Base-by-base conservation (phyloP, 441 rosid genomes). In the Daphne laureola region DNA sequence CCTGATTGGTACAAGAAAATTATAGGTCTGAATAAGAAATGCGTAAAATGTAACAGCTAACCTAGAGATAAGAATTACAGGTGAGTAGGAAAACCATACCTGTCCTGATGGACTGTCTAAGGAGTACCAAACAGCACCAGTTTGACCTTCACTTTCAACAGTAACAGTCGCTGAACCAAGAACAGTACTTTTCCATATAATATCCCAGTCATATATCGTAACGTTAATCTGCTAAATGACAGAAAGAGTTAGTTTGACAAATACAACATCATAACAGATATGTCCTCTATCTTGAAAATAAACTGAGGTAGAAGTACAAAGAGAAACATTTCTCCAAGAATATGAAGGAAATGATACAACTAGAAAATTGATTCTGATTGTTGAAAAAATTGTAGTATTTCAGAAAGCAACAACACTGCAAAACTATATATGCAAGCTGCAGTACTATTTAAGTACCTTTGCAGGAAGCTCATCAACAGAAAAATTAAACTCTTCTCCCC, bases 401-500 rank as follows among this genome's bases (percentile, higher is more conserved):
- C 11, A 31, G 38, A 7, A 7, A 31, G 38, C 38, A 5, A 21
- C 25, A 21, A 21, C 25, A 21, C 25, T 21, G 25, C 25, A 21
- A 21, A 21, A 21, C 25, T 21, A 21, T 21, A 21, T 21, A 21
- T 21, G 11, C 4, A 31, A 31, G 11, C 38, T 31, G 38, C 38
- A 31, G 9, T 31, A 31, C 8, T 31, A 31, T 31, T 31, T 31
- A 49, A 54, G 77, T 46, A 90, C 99, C 97, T 90, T 74, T 50
- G 69, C 90, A 73, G 97, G 97, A 67, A 93, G 96, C 76, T 87
- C 84, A 51, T 90, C 96, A 45, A 76, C 86, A 47, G 89, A 79
- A 68, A 93, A 90, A 69, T 90, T 82, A 70, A 93, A 90, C 81
- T 93, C 96, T 74, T 93, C 99, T 58, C 97, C 97, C 99, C 97